Evolutionary conservation across 768 basidiomycete genomes (phyloP), one percentile per base, ranked within the genome.

Genomic region (Tricholoma terreum): DNA sequence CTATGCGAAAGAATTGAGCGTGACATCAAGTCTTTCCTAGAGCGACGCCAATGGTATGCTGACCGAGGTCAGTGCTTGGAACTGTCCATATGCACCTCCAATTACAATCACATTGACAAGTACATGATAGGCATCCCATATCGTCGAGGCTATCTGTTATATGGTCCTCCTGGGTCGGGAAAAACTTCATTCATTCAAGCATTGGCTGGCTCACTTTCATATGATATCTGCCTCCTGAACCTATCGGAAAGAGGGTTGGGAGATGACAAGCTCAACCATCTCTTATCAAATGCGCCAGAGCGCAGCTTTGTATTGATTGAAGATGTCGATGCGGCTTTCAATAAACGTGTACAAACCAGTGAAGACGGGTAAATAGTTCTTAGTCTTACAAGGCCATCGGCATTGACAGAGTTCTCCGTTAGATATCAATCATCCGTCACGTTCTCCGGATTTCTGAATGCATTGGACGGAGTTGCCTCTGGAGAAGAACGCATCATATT

Each of bases 121-220:
- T 50, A 54, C 49, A 36, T 33, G 58, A 33, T 58, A 98, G 95
- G 96, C 15, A 97, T 99, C 58, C 97, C 97, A 0, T 99, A 98
- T 69, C 86, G 97, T 21, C 83, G 97, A 59, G 97, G 97, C 36
- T 98, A 98, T 71, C 82, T 99, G 9, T 75, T 99, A 14, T 84
- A 98, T 65, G 97, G 97, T 10, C 97, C 97, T 19, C 97, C 97
- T 6, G 97, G 97, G 14, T 97, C 94, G 0, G 97, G 97, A 50
- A 99, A 99, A 69, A 95, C 96, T 1, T 99, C 97, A 6, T 99
- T 92, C 75, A 98, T 98, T 63, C 96, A 98, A 74, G 94, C 97
- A 11, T 80, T 98, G 30, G 97, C 97, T 9, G 97, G 95, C 6
- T 84, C 87, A 10, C 74, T 98, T 31, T 86, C 86, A 31, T 98